Evolutionary conservation across 305 asterid genomes (phyloP).

Genomic region (Salvia sclarea): DNA sequence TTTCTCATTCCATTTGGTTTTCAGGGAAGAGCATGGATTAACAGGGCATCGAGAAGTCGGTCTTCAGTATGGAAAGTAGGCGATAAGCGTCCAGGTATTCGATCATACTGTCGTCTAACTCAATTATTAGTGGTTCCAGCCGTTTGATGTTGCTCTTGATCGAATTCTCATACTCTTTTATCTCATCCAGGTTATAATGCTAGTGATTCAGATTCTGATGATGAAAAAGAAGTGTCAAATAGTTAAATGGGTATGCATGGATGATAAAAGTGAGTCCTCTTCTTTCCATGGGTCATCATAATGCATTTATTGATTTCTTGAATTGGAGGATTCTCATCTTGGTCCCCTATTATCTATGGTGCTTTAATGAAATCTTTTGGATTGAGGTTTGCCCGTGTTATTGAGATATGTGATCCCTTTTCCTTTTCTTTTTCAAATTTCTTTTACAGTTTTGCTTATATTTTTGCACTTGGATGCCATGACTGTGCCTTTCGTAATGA

Average conservation of each 20-base stretch:
- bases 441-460: background rate
- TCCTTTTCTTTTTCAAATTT: slow-evolving; percentile 5
- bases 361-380: slow-evolving; percentile 4
- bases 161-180: background rate
- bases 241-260: slow-evolving; percentile 34
- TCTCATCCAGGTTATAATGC: slow-evolving; percentile 65
- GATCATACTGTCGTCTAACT: slow-evolving; percentile 1
- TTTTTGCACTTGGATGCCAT: slow-evolving; percentile 8
- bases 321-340: slow-evolving; percentile 11
- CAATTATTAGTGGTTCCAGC: background rate
- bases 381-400: background rate
- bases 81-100: slow-evolving; percentile 85
- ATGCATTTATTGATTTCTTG: slow-evolving; percentile 7
- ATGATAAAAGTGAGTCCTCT: slow-evolving; percentile 43
- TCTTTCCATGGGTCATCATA: slow-evolving; percentile 9
- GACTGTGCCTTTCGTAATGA: background rate
- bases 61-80: slow-evolving; percentile 77
- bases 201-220: slow-evolving; percentile 90
- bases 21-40: slow-evolving; percentile 84
- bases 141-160: background rate
- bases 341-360: background rate
- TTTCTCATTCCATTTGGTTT: slow-evolving; percentile 30
- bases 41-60: slow-evolving; percentile 66
- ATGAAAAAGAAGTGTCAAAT: slow-evolving; percentile 43
- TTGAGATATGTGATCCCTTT: background rate